Evolutionary conservation across 768 basidiomycete genomes (phyloP).

Genomic region (Suillus placidus): DNA sequence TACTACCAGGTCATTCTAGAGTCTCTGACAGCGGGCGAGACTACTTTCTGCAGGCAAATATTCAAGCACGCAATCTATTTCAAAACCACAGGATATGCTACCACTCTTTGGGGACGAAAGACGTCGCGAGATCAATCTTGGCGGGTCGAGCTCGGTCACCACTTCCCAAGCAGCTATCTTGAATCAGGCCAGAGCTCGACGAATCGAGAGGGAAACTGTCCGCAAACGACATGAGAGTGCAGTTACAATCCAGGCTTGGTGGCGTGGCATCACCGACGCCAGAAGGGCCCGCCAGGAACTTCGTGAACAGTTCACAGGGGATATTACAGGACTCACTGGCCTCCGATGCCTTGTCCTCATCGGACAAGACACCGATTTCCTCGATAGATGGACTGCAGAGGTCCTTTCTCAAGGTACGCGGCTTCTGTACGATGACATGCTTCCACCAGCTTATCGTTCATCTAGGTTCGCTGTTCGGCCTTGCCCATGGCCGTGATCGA

Average conservation of each 20-base stretch:
- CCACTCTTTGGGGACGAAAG: constrained; percentile 55
- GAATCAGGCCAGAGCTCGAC: constrained; percentile 59
- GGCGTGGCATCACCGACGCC: constrained; percentile 54
- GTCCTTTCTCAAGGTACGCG: constrained; percentile 7
- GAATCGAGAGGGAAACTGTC: constrained; percentile 58
- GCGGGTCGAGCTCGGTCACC: constrained; percentile 54
- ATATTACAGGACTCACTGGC: constrained; percentile 56
- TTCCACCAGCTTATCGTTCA: not conserved
- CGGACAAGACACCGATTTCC: constrained; percentile 41
- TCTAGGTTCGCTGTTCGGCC: constrained; percentile 45
- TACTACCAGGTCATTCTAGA: not conserved
- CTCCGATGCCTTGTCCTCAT: constrained; percentile 69
- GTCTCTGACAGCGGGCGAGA: not conserved
- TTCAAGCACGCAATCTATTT: not conserved
- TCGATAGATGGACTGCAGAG: constrained; percentile 36
- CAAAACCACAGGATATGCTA: constrained; percentile 29
- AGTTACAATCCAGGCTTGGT: constrained; percentile 67
- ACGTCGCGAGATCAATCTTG: constrained; percentile 74
- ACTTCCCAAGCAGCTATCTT: constrained; percentile 60
- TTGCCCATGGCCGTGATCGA: constrained; percentile 39
- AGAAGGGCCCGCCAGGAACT: constrained; percentile 47
- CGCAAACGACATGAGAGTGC: constrained; percentile 63
- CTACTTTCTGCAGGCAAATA: not conserved
- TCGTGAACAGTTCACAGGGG: constrained; percentile 50
- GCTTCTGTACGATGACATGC: not conserved